These are phyloP conservation scores for Cymbopogon flexuosus DNA, from an alignment of 202 grass and related monocot species.

Conservation along the genomic window DNA sequence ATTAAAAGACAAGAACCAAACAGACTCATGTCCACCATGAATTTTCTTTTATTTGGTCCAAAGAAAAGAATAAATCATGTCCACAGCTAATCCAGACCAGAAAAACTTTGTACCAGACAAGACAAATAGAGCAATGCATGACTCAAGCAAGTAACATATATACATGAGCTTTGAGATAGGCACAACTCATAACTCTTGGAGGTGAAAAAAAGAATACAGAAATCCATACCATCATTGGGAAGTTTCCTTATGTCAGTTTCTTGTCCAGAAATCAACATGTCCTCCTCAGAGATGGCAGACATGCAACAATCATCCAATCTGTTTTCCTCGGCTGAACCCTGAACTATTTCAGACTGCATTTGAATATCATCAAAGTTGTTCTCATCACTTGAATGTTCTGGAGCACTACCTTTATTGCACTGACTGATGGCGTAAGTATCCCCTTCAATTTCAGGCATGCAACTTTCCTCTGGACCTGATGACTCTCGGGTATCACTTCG, in stretches of 20 bases:
- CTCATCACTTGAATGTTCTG: constrained; percentile 32
- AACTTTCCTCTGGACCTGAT: constrained; percentile 25
- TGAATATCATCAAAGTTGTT: constrained; percentile 40
- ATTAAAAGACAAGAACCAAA: neutral
- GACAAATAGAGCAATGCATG: neutral
- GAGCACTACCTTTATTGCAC: constrained; percentile 22
- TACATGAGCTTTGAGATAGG: neutral
- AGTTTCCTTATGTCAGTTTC: constrained; percentile 45
- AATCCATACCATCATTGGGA: constrained; percentile 46
- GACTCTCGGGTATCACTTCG: constrained; percentile 16
- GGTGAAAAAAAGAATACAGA: neutral
- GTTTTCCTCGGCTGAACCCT: constrained; percentile 28
- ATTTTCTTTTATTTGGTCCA: constrained; percentile 24
- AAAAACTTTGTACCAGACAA: constrained; percentile 11
- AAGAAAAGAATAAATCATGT: constrained; percentile 19
- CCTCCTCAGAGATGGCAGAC: constrained; percentile 47
- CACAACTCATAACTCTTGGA: neutral
- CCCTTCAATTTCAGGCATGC: constrained; percentile 30
- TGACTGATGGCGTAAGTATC: constrained; percentile 28
- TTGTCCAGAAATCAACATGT: constrained; percentile 35
- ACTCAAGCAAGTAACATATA: neutral
- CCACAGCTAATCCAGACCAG: neutral
- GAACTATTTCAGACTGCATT: constrained; percentile 36
- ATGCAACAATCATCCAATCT: constrained; percentile 51
- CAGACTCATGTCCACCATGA: neutral